Evolutionary conservation across 768 basidiomycete species (phyloP), one percentile per base, ranked within the genome.

Genomic region (Pisolithus orientalis): DNA sequence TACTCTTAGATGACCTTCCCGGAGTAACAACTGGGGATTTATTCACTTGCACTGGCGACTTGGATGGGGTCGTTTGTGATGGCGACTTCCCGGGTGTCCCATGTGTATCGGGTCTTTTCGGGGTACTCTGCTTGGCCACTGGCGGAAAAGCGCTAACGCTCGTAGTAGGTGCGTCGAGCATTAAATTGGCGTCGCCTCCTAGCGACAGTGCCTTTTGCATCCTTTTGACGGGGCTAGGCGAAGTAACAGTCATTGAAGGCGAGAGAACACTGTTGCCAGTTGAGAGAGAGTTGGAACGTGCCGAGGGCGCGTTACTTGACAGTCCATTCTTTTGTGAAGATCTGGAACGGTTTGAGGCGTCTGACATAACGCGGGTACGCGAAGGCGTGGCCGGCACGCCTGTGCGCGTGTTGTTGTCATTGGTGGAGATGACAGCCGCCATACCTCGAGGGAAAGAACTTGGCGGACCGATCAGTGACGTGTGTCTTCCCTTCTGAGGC

Each of bases 351-450:
- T 62, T 58, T 58, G 54, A 37, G 67, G 70, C 28, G 72, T 74
- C 72, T 8, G 79, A 80, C 55, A 70, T 63, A 51, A 80, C 72
- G 34, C 77, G 71, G 49, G 72, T 61, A 48, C 71, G 72, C 53
- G 71, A 65, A 24, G 70, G 68, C 67, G 69, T 63, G 53, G 65
- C 70, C 44, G 63, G 62, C 49, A 71, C 62, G 40, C 59, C 55
- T 45, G 27, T 29, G 25, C 51, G 50, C 39, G 50, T 46, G 45
- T 53, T 51, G 44, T 53, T 59, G 2, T 2, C 21, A 34, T 49
- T 63, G 24, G 40, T 32, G 48, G 62, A 55, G 24, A 59, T 50
- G 16, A 62, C 53, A 40, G 60, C 34, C 13, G 34, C 53, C 24
- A 60, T 2, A 27, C 56, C 39, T 16, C 58, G 59, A 27, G 62